These are phyloP conservation scores for Trypanosoma mega DNA, from an alignment of 208 protist genomes.

Conservation along the genomic window DNA sequence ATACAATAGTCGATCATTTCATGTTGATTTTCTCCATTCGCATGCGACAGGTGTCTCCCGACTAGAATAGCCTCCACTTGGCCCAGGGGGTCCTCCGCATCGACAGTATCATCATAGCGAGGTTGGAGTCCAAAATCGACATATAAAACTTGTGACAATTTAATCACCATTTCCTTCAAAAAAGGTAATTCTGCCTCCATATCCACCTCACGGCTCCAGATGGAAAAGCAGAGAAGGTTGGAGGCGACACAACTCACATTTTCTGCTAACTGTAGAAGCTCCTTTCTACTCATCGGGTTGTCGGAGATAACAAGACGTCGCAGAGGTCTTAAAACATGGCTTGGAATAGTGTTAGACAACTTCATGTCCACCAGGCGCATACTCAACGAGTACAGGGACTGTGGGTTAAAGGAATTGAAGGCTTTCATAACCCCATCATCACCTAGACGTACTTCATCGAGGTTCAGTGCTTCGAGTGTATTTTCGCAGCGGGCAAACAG, in stretches of 20 bases:
- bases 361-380: conserved; percentile 41
- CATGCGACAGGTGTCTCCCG: conserved; percentile 28
- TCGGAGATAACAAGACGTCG: conserved; percentile 50
- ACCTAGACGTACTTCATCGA: conserved; percentile 54
- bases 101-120: conserved; percentile 43
- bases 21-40: too few species aligned
- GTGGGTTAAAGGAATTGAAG: conserved; percentile 31
- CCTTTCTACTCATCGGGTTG: conserved; percentile 24
- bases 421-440: conserved; percentile 29
- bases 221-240: conserved; percentile 41
- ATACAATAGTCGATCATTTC: too few species aligned
- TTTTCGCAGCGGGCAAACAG: conserved; percentile 43
- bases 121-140: conserved; percentile 63
- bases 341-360: conserved; percentile 26
- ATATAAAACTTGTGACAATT: conserved; percentile 43
- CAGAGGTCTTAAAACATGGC: conserved; percentile 31
- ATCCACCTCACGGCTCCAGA: conserved; percentile 66
- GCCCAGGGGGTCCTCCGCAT: conserved; percentile 39
- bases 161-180: conserved; percentile 30
- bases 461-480: conserved; percentile 44
- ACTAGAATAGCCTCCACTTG: conserved; percentile 49
- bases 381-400: conserved; percentile 34
- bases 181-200: conserved; percentile 39
- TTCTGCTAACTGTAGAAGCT: conserved; percentile 31
- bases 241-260: conserved; percentile 19